These are phyloP conservation scores for Suhomyces kunorum DNA, from an alignment of 1,139 yeast species.

Conservation along the genomic window DNA sequence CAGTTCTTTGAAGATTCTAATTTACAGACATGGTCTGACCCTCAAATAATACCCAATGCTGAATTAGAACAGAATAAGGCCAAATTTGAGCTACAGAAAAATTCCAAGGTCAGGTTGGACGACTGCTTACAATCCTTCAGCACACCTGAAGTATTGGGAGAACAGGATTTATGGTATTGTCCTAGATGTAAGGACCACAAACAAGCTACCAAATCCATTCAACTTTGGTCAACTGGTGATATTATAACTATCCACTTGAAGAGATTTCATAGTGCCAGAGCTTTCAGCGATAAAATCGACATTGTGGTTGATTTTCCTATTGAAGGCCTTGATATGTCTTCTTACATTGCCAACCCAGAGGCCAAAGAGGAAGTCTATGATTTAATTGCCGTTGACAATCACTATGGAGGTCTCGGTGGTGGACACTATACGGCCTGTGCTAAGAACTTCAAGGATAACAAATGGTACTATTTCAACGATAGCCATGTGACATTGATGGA, in stretches of 20 bases:
- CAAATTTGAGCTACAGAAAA: constrained; percentile 39
- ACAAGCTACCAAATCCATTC: constrained; percentile 88
- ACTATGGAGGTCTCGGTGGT: constrained; percentile 95
- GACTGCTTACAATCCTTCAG: constrained; percentile 80
- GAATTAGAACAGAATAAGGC: constrained; percentile 52
- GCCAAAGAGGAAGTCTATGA: constrained; percentile 60
- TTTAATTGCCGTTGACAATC: constrained; percentile 90
- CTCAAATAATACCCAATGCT: constrained; percentile 51
- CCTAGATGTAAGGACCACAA: constrained; percentile 86
- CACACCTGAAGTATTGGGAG: constrained; percentile 81
- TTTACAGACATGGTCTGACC: constrained; percentile 55
- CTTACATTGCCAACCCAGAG: constrained; percentile 46
- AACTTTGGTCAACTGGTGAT: constrained; percentile 91
- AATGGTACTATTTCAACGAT: constrained; percentile 93
- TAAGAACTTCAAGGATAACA: constrained; percentile 69
- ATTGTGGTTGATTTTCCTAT: constrained; percentile 86
- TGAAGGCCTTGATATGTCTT: constrained; percentile 71
- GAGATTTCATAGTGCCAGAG: constrained; percentile 81
- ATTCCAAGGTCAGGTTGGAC: constrained; percentile 59
- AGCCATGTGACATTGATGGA: constrained; percentile 64
- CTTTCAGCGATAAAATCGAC: constrained; percentile 87
- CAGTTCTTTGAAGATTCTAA: constrained; percentile 51
- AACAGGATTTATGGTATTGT: constrained; percentile 93
- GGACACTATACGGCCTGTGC: constrained; percentile 96
- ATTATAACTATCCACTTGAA: constrained; percentile 86